Percentiles rank a stretch among this genome's conserved stretches.
Conservation (phyloP, 75 land plant genomes). For the Picea sitchensis region DNA sequence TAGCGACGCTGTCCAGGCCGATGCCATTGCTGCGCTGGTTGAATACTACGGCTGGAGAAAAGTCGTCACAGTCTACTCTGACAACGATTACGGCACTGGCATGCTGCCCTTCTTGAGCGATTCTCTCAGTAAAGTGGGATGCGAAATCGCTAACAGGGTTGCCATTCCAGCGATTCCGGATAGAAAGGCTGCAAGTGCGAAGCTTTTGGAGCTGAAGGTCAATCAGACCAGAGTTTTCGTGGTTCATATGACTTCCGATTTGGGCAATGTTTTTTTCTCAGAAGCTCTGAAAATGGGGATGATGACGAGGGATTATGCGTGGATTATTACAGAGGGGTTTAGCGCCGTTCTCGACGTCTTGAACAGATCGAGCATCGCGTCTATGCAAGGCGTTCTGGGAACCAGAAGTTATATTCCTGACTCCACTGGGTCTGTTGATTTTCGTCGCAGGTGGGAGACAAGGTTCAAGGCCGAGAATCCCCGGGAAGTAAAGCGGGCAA, state of each 20-base stretch:
- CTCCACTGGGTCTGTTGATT: no score
- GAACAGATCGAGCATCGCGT: conserved; percentile 15
- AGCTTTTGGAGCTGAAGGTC: conserved; percentile 35
- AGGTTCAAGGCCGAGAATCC: conserved; percentile 10
- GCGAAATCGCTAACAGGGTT: conserved; percentile 37
- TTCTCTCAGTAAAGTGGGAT: conserved; percentile 29
- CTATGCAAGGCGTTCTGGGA: conserved; percentile 57
- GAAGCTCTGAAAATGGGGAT: conserved; percentile 35
- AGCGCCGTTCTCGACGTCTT: conserved; percentile 20
- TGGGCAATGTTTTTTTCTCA: conserved; percentile 27
- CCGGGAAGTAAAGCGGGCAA: neutral
- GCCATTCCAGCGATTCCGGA: conserved; percentile 23
- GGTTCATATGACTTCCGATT: conserved; percentile 27
- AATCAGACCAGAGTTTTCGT: conserved; percentile 56
- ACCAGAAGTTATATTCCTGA: conserved; percentile 30
- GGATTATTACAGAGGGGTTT: conserved; percentile 61
- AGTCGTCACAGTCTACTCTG: conserved; percentile 42
- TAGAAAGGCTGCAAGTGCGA: conserved; percentile 15
- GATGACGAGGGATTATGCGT: conserved; percentile 62
- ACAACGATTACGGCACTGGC: conserved; percentile 43
- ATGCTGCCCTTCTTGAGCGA: conserved; percentile 43
- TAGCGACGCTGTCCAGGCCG: conserved; percentile 39
- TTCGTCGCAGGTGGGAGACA: conserved; percentile 25
- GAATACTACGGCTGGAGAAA: conserved; percentile 46
- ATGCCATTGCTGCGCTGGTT: conserved; percentile 32